Base-by-base conservation (phyloP, 192 early-diverging fungal genomes). In the Cladochytrium replicatum region DNA sequence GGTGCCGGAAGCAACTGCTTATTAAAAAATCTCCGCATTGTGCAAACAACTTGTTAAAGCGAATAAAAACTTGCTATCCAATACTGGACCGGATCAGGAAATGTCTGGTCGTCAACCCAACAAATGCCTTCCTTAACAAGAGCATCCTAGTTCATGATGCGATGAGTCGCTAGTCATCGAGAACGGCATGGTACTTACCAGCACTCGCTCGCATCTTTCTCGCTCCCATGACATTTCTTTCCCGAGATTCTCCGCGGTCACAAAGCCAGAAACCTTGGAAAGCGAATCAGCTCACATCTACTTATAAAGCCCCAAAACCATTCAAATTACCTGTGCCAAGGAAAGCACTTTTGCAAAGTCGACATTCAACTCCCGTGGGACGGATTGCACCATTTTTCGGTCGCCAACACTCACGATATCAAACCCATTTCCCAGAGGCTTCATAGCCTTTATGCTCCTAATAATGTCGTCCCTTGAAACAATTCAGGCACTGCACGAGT, bases 351-450 rank as follows among this genome's bases (percentile, higher is more conserved):
- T 67, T 0, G 84, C 67, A 27, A 83, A 83, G 63, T 97, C 93
- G 3, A 63, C 66, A 50, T 93, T 90, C 55, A 95, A 58, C 55
- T 97, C 94, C 5, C 86, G 64, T 9, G 91, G 90, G 0, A 94
- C 83, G 23, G 86, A 90, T 52, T 85, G 83, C 4, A 98, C 82
- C 80, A 98, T 80, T 41, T 75, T 84, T 32, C 77, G 67, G 5
- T 68, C 58, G 15, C 94, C 94, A 60, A 96, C 78, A 24, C 59
- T 66, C 6, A 96, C 48, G 8, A 98, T 77, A 38, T 77, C 75
- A 72, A 89, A 96, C n/a, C 91, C 91, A 63, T 76, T 82, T 37
- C 85, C 87, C 19, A 98, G 71, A n/a, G 91, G 87, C 29, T 76
- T 72, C 1, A 98, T 61, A 22, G 81, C 83, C 41, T 89, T 89